Evolutionary conservation across 805 yeast genomes (phyloP).

Genomic region (Cyberlindnera euphorbiiphila): DNA sequence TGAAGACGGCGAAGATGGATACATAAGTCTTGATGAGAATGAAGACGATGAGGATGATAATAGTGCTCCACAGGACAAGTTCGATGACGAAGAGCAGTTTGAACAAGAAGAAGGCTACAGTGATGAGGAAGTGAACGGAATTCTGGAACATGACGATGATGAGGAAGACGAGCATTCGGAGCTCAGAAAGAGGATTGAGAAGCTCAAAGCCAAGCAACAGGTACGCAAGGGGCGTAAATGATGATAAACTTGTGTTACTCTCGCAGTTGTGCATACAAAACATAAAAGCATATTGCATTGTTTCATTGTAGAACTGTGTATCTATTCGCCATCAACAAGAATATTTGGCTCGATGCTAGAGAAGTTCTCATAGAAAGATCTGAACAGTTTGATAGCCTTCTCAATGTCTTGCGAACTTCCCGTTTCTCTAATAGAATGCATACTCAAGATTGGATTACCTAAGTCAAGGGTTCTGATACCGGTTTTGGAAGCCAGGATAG

Average conservation of each 20-base stretch:
- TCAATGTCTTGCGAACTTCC: constrained; percentile 77
- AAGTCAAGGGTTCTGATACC: constrained; percentile 86
- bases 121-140: constrained; percentile 30
- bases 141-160: constrained; percentile 19
- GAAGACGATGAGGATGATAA: constrained; percentile 31
- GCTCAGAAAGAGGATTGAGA: constrained; percentile 22
- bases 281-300: constrained; percentile 1
- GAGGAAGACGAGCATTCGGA: constrained; percentile 25
- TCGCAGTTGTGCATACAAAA: background rate
- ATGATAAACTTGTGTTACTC: background rate
- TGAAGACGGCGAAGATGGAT: constrained; percentile 29
- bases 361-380: constrained; percentile 52
- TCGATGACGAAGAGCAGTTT: constrained; percentile 23
- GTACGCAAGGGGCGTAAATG: constrained; percentile 18
- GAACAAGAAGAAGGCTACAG: constrained; percentile 34
- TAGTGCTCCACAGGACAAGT: constrained; percentile 9
- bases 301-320: background rate
- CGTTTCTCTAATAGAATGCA: constrained; percentile 93
- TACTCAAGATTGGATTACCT: constrained; percentile 88
- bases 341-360: constrained; percentile 39
- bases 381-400: constrained; percentile 57
- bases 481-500: constrained; percentile 79
- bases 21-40: constrained; percentile 27
- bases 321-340: constrained; percentile 31
- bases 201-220: constrained; percentile 24